These are phyloP conservation scores for Gillenia trifoliata DNA, from an alignment of 306 rosid genomes.

Conservation along the genomic window DNA sequence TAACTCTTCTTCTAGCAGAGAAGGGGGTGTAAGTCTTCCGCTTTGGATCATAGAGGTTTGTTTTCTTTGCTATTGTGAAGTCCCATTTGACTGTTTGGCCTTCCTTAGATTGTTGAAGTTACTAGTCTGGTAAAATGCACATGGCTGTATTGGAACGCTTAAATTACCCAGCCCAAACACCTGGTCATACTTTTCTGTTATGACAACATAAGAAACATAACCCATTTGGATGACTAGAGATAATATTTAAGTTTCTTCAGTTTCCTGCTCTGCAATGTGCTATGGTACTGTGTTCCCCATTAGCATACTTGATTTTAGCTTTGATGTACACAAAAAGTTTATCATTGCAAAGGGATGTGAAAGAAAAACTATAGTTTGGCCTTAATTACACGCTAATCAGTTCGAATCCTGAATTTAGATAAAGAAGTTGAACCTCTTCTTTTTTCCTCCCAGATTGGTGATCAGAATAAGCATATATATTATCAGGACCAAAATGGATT, in stretches of 20 bases:
- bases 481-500: conserved; percentile 35
- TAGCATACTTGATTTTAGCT: background rate
- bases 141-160: background rate
- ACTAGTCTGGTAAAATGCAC: background rate
- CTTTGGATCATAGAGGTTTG: conserved; percentile 36
- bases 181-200: background rate
- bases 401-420: background rate
- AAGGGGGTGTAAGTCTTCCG: conserved; percentile 35
- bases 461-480: conserved; percentile 30
- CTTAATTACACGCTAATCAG: background rate
- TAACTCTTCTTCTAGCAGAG: conserved; percentile 15
- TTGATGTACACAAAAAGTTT: background rate
- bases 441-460: conserved; percentile 28
- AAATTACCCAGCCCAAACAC: no score
- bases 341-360: background rate
- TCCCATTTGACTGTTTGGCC: background rate
- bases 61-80: background rate
- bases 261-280: background rate
- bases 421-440: conserved; percentile 6
- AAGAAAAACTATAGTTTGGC: background rate
- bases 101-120: background rate
- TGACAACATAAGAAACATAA: background rate
- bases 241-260: background rate
- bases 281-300: background rate
- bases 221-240: background rate